Evolutionary conservation across 805 yeast species (phyloP).

Genomic region (Wickerhamiella dianesei): DNA sequence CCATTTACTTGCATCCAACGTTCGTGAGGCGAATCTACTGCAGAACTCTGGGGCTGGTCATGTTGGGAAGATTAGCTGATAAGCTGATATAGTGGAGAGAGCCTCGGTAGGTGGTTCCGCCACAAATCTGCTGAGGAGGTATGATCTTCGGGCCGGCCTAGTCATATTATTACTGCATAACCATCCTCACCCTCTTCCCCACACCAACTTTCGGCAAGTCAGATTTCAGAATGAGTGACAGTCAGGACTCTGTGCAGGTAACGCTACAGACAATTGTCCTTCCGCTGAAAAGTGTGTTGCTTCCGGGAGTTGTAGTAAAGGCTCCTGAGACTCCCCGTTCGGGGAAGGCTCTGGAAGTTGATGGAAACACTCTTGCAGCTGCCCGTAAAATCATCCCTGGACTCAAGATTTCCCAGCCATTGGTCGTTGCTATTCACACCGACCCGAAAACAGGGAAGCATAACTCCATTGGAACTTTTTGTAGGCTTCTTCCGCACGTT

Average conservation of each 20-base stretch:
- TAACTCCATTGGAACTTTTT: conserved; percentile 15
- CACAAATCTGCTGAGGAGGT: too few relatives aligned
- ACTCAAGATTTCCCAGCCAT: not conserved
- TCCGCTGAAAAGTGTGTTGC: not conserved
- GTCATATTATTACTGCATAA: not conserved
- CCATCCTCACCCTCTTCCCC: not conserved
- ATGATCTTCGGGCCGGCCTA: not conserved
- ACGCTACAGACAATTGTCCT: not conserved
- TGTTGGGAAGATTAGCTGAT: not conserved
- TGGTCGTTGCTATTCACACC: not conserved
- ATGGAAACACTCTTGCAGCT: not conserved
- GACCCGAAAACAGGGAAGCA: conserved; percentile 3
- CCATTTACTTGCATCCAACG: too few relatives aligned
- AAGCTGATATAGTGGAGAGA: too few relatives aligned
- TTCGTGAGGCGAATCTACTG: too few relatives aligned
- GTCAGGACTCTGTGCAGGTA: not conserved
- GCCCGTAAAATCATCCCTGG: not conserved
- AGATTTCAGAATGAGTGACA: too few relatives aligned
- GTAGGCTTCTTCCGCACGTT: conserved; percentile 9
- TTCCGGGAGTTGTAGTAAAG: not conserved
- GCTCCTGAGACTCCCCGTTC: not conserved
- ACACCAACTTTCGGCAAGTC: not conserved
- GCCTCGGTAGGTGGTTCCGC: too few relatives aligned
- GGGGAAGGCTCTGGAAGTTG: not conserved
- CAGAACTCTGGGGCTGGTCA: not conserved